These are phyloP conservation scores for Fibroporia radiculosa DNA, from an alignment of 768 basidiomycete genomes.

Conservation along the genomic window DNA sequence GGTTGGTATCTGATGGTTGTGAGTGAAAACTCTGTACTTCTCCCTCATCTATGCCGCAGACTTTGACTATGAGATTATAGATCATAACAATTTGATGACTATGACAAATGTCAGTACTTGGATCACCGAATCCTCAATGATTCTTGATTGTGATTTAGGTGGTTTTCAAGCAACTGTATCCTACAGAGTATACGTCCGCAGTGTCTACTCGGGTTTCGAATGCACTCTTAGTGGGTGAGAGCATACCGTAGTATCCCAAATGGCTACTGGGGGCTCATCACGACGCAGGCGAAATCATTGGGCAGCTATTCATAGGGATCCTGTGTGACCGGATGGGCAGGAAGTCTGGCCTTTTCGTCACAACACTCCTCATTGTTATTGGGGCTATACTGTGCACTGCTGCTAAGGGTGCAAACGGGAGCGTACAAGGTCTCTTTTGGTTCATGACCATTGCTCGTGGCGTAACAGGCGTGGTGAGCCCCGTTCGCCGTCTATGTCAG, in stretches of 20 bases:
- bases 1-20: conserved; percentile 37
- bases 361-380: conserved; percentile 61
- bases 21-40: conserved; percentile 4
- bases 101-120: conserved; percentile 46
- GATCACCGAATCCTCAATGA: neutral
- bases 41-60: neutral
- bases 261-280: too few relatives aligned
- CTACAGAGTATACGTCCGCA: conserved; percentile 46
- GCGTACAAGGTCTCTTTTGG: conserved; percentile 59
- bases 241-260: too few relatives aligned
- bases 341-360: conserved; percentile 64
- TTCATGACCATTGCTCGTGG: conserved; percentile 67
- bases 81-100: conserved; percentile 67
- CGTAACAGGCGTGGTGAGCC: conserved; percentile 54
- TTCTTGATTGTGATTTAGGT: conserved; percentile 31
- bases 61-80: conserved; percentile 23
- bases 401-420: conserved; percentile 54
- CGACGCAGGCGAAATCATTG: conserved; percentile 46
- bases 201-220: conserved; percentile 68
- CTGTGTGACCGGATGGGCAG: conserved; percentile 70
- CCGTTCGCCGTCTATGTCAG: neutral
- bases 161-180: conserved; percentile 57
- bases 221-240: conserved; percentile 57
- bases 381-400: conserved; percentile 64
- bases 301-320: conserved; percentile 55